Conservation (phyloP, 2,329 filamentous ascomycete species). For the Juglanconis oblonga region DNA sequence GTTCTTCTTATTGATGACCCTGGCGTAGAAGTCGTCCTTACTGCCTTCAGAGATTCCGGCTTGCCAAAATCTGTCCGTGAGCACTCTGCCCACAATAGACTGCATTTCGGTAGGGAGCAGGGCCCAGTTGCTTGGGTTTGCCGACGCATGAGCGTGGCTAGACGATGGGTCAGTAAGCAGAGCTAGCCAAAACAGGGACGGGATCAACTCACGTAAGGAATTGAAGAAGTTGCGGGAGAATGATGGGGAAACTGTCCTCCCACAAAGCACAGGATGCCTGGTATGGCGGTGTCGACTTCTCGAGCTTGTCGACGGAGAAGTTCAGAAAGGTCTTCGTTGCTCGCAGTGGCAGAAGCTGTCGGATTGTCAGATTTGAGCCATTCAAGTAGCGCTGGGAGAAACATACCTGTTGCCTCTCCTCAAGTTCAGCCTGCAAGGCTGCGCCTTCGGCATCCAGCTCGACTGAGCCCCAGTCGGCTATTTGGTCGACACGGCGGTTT, state of each 20-base stretch:
- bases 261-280: slow-evolving; percentile 78
- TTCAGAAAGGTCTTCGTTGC: slow-evolving; percentile 90
- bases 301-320: slow-evolving; percentile 85
- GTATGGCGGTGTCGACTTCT: slow-evolving; percentile 69
- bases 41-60: slow-evolving; percentile 94
- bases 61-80: slow-evolving; percentile 98
- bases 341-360: slow-evolving; percentile 70
- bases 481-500: slow-evolving; percentile 67
- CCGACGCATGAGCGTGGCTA: slow-evolving; percentile 85
- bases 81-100: slow-evolving; percentile 72
- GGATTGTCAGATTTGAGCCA: not conserved
- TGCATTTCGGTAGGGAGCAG: slow-evolving; percentile 73
- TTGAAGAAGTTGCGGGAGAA: slow-evolving; percentile 82
- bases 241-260: slow-evolving; percentile 75
- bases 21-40: slow-evolving; percentile 93
- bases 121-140: slow-evolving; percentile 82
- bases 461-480: slow-evolving; percentile 79
- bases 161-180: slow-evolving; percentile 14
- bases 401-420: slow-evolving; percentile 66
- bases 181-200: not conserved
- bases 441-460: slow-evolving; percentile 77
- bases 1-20: slow-evolving; percentile 82
- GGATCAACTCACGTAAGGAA: slow-evolving; percentile 61
- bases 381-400: no score
- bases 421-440: slow-evolving; percentile 73